Evolutionary conservation across 345 rosid genomes (phyloP), one percentile per base, ranked within the genome.

Genomic region (Eucalyptus erythrocorys): DNA sequence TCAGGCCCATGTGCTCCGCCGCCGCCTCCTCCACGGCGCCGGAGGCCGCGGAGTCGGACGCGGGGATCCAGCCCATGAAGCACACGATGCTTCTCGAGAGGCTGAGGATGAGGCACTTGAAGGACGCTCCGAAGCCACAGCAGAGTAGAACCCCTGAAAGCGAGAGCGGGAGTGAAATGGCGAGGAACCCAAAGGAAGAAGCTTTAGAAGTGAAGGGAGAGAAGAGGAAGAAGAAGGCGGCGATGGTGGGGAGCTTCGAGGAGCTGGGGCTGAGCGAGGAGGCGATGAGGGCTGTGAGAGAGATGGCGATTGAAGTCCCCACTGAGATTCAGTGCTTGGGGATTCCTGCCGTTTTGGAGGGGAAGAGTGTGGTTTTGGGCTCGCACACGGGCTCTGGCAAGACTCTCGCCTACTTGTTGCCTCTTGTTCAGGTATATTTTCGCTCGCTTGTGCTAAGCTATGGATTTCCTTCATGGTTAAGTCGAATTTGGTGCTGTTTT

Each of bases 321-420:
- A 96, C 99, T 76, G 99, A 97, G 95, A 97, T 96, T 91, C 99
- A 97, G 89, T 94, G 97, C 92, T 92, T 95, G 81, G 99, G 98
- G 34, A 91, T 97, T 68, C 99, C 97, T 92, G 95, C 98, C 86
- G 93, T 96, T 57, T 92, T 97, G 95, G 97, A 96, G 27, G 94
- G 95, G 84, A 95, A 91, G 91, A 95, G 94, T 92, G 97, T 95
- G 61, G 98, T 96, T 32, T 93, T 97, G 96, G 99, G 98, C 17
- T 96, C 99, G 26, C 99, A 97, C 87, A 97, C 99, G 82, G 99
- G 99, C 59, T 97, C 99, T 51, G 99, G 99, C 59, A 97, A 97
- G 93, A 97, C 99, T 68, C 94, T 96, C 42, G 98, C 98, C 84
- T 97, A 97, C 86, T 89, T 96, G 95, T 87, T 96, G 80, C 99